Conservation (phyloP, 2,329 filamentous ascomycete species). For the Colletotrichum cereale region DNA sequence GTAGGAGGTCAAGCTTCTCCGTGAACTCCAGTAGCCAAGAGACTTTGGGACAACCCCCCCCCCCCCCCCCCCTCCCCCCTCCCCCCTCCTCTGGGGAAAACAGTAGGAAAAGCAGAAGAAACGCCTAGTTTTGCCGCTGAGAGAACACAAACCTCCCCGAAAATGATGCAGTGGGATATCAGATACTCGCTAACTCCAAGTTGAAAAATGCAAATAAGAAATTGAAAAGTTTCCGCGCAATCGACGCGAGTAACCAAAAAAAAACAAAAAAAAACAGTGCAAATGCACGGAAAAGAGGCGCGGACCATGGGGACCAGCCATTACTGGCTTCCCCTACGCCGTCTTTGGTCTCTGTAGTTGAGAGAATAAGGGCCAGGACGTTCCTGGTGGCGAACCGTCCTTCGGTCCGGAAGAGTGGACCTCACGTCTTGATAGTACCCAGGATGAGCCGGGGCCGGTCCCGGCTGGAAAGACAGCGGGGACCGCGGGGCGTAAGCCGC, state of each 20-base stretch:
- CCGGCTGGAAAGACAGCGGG: constrained; percentile 21
- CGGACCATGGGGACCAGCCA: not conserved
- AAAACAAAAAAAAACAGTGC: not conserved
- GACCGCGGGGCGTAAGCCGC: constrained; percentile 31
- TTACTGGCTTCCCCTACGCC: constrained; percentile 35
- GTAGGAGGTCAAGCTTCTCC: not conserved
- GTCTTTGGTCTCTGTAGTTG: constrained; percentile 34
- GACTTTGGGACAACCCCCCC: not conserved
- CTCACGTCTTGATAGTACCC: constrained; percentile 32
- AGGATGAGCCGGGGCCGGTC: not conserved
- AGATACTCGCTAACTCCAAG: constrained; percentile 18
- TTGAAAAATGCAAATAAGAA: not conserved
- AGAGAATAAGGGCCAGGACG: constrained; percentile 32
- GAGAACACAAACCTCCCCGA: constrained; percentile 35
- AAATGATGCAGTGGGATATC: constrained; percentile 17
- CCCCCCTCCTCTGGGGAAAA: not conserved
- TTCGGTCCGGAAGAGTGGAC: constrained; percentile 32
- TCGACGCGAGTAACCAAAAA: not conserved
- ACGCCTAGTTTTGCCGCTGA: not conserved
- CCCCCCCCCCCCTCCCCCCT: too few species aligned
- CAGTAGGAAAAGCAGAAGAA: not conserved
- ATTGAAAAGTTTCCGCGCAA: not conserved
- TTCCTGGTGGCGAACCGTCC: constrained; percentile 33
- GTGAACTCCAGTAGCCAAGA: constrained; percentile 19
- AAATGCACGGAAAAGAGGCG: not conserved